Percentiles rank a stretch among this genome's conserved stretches.
phyloP scores from a whole-genome alignment of 495 filamentous ascomycete genomes.

The Penicillium salamii region DNA sequence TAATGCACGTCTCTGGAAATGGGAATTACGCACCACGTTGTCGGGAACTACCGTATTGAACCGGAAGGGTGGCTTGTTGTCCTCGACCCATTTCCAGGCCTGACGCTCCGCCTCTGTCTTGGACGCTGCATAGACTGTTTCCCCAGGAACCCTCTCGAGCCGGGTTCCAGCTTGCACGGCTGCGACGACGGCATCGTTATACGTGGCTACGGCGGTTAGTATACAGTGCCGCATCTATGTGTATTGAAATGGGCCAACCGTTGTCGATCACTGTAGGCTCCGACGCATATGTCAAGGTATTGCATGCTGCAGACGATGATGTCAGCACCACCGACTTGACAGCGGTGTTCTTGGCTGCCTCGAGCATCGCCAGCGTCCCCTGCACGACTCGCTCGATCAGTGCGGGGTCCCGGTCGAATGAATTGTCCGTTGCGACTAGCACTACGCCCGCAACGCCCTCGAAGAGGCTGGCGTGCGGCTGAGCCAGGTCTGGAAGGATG shows the following conservation, averaged over 20 bases:
- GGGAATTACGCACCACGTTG: conserved; percentile 25
- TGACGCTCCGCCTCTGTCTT: conserved; percentile 54
- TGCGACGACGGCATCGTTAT: conserved; percentile 48
- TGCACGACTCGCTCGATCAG: neutral
- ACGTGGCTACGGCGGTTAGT: conserved; percentile 22
- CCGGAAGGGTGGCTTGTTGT: conserved; percentile 44
- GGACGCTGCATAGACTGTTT: conserved; percentile 49
- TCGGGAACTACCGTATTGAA: conserved; percentile 53
- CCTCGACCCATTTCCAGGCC: conserved; percentile 51
- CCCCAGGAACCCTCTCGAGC: neutral
- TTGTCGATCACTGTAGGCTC: neutral
- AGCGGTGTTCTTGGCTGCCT: neutral
- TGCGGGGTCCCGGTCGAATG: neutral
- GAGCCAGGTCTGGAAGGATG: conserved; percentile 12
- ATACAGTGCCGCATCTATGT: neutral
- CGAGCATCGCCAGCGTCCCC: neutral
- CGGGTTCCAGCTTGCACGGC: conserved; percentile 39
- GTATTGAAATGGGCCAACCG: neutral
- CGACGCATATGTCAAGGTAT: neutral
- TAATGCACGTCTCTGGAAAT: conserved; percentile 8
- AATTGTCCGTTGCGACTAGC: neutral
- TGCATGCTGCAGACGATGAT: neutral
- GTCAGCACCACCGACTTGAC: neutral
- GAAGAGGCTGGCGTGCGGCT: conserved; percentile 29
- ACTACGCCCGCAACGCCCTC: neutral